These are phyloP conservation scores for Geopyxis carbonaria DNA, from an alignment of 495 filamentous ascomycete genomes.

Conservation along the genomic window DNA sequence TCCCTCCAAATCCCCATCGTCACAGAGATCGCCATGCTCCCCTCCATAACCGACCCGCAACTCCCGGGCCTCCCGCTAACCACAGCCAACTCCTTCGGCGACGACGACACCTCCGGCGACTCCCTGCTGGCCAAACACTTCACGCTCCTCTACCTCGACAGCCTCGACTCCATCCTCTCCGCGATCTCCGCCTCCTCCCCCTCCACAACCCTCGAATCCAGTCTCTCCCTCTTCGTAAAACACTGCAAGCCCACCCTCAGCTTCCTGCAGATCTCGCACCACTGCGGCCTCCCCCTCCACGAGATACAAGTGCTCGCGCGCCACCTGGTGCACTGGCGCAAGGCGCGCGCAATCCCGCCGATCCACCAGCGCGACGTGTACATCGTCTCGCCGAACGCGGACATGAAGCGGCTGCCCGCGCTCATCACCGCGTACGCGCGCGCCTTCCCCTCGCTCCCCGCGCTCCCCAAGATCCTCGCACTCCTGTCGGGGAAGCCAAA, in stretches of 20 bases:
- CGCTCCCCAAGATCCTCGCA: conserved; percentile 68
- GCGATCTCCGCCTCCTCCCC: conserved; percentile 66
- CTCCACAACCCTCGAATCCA: conserved; percentile 48
- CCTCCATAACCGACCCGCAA: conserved; percentile 45
- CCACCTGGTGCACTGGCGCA: conserved; percentile 88
- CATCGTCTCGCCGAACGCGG: conserved; percentile 80
- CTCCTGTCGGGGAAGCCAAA: conserved; percentile 58
- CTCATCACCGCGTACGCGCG: conserved; percentile 55
- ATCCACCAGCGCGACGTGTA: conserved; percentile 84
- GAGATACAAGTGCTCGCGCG: conserved; percentile 72
- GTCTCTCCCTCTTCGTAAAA: conserved; percentile 67
- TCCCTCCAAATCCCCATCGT: conserved; percentile 76
- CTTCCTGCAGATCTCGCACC: conserved; percentile 60
- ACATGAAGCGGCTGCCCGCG: conserved; percentile 47
- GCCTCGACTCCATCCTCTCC: conserved; percentile 62
- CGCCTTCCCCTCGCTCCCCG: conserved; percentile 62
- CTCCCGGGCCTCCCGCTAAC: conserved; percentile 57
- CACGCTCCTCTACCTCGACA: conserved; percentile 66
- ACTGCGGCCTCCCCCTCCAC: conserved; percentile 50
- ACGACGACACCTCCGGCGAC: conserved; percentile 36
- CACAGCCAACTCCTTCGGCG: conserved; percentile 57
- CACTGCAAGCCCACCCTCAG: conserved; percentile 71
- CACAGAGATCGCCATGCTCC: conserved; percentile 55
- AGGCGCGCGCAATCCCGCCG: conserved; percentile 79
- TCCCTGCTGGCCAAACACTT: conserved; percentile 64